Conservation (phyloP, 371 early-diverging fungal species). For the Phascolomyces articulosus region DNA sequence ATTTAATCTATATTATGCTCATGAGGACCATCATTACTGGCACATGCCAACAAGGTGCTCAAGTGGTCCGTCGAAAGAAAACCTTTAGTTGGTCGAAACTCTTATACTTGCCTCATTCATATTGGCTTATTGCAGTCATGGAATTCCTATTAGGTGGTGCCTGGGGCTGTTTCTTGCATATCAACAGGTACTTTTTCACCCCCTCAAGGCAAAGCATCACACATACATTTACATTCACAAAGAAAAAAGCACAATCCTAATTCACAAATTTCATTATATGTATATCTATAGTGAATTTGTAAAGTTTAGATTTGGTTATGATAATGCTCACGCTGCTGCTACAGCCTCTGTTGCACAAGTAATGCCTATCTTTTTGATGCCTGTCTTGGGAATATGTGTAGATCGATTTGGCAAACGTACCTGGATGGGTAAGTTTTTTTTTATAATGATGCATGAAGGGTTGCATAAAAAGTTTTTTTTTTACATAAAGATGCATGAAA, state of each 20-base stretch:
- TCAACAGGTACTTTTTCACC: slow-evolving; percentile 44
- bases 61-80: slow-evolving; percentile 47
- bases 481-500: not conserved
- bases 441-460: not conserved
- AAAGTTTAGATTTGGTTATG: slow-evolving; percentile 56
- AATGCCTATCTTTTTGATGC: slow-evolving; percentile 67
- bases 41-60: slow-evolving; percentile 9
- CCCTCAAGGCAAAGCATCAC: no score
- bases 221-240: no score
- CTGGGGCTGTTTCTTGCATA: slow-evolving; percentile 73
- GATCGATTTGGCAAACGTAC: slow-evolving; percentile 63
- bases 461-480: not conserved
- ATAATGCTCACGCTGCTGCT: slow-evolving; percentile 57
- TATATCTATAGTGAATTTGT: slow-evolving; percentile 52
- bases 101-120: slow-evolving; percentile 56
- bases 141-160: slow-evolving; percentile 63
- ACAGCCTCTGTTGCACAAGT: slow-evolving; percentile 66
- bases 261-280: not conserved
- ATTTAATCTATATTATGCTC: slow-evolving; percentile 54
- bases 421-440: slow-evolving; percentile 32
- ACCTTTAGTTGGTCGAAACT: slow-evolving; percentile 53
- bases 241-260: not conserved
- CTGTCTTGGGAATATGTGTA: slow-evolving; percentile 63
- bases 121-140: slow-evolving; percentile 60
- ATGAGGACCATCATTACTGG: slow-evolving; percentile 29